Conservation (phyloP, 768 basidiomycete species). For the Mycena polygramma region DNA sequence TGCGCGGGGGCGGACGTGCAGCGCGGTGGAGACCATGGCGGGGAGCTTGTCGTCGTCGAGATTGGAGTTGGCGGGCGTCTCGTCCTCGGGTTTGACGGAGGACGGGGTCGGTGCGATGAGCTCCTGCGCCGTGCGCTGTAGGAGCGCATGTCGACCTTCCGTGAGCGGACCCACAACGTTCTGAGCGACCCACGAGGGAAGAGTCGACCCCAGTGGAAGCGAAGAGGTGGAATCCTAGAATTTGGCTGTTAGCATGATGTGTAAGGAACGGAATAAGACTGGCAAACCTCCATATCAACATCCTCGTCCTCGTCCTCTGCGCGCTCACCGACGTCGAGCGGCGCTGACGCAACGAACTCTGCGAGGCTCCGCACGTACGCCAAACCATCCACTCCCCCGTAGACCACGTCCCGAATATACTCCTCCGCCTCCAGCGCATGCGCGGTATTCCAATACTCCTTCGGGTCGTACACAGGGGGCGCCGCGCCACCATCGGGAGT, state of each 20-base stretch:
- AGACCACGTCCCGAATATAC: constrained; percentile 81
- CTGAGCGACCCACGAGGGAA: constrained; percentile 58
- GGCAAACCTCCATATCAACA: constrained; percentile 12
- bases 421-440: constrained; percentile 69
- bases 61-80: neutral
- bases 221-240: constrained; percentile 29
- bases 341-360: constrained; percentile 67
- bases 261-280: neutral
- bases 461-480: neutral
- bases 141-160: constrained; percentile 59
- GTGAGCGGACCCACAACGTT: constrained; percentile 63
- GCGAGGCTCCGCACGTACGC: constrained; percentile 85
- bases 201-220: constrained; percentile 50
- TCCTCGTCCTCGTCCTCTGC: constrained; percentile 29
- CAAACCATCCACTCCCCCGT: constrained; percentile 81
- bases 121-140: constrained; percentile 56
- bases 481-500: constrained; percentile 10
- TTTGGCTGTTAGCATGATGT: neutral
- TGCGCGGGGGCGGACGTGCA: constrained; percentile 59
- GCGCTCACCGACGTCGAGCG: constrained; percentile 22
- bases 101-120: constrained; percentile 36
- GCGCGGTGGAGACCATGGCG: constrained; percentile 54
- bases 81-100: constrained; percentile 18
- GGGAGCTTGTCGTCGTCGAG: constrained; percentile 31
- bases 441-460: constrained; percentile 63